Conservation (phyloP, 108 stramenopile genomes). For the Cyclotella cryptica region DNA sequence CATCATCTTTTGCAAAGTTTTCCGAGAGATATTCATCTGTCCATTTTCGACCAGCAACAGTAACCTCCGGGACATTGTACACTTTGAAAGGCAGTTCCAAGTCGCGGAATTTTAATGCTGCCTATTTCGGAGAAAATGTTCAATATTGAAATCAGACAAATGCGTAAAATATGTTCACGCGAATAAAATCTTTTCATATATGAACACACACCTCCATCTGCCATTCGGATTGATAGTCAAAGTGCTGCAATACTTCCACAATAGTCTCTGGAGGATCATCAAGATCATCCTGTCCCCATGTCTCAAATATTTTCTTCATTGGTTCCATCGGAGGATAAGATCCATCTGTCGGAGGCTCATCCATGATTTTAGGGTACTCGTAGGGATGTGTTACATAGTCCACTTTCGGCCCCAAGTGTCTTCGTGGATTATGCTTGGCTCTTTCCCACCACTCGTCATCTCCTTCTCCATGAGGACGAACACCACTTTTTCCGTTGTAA, state of each 20-base stretch:
- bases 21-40: conserved; percentile 82
- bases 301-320: conserved; percentile 61
- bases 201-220: conserved; percentile 57
- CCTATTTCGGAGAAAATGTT: conserved; percentile 4
- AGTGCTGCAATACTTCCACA: conserved; percentile 74
- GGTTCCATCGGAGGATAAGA: conserved; percentile 71
- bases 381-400: conserved; percentile 74
- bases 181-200: neutral
- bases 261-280: conserved; percentile 65
- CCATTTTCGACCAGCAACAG: conserved; percentile 70
- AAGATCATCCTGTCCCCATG: conserved; percentile 84
- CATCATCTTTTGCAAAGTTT: conserved; percentile 53
- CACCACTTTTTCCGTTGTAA: conserved; percentile 26
- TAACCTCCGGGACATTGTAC: conserved; percentile 81
- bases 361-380: conserved; percentile 63
- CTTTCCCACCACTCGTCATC: conserved; percentile 42
- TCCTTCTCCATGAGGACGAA: conserved; percentile 27
- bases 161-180: neutral
- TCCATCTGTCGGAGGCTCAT: conserved; percentile 59
- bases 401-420: conserved; percentile 53
- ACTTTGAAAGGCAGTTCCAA: conserved; percentile 87
- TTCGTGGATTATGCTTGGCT: conserved; percentile 17
- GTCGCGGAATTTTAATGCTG: conserved; percentile 71
- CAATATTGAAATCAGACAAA: neutral
- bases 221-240: conserved; percentile 68